These are phyloP conservation scores for Macroventuria anomochaeta DNA, from an alignment of 2,329 filamentous ascomycete genomes.

Conservation along the genomic window DNA sequence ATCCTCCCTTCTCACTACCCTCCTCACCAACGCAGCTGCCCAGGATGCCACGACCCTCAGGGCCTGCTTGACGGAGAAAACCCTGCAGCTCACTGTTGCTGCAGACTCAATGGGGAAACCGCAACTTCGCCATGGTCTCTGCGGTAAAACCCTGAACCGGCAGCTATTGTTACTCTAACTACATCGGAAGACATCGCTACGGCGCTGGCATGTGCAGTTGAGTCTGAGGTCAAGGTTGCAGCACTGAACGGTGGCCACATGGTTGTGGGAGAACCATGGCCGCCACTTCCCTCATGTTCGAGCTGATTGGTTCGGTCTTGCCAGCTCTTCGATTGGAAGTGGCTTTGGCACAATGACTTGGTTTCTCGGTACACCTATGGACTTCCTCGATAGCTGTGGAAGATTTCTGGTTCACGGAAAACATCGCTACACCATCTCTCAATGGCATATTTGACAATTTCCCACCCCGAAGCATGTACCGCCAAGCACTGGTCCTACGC, in stretches of 20 bases:
- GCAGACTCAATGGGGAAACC: conserved; percentile 11
- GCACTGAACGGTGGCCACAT: conserved; percentile 22
- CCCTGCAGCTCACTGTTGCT: not conserved
- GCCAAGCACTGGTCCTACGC: conserved; percentile 23
- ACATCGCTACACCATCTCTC: conserved; percentile 8
- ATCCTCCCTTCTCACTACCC: not conserved
- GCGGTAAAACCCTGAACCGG: conserved; percentile 24
- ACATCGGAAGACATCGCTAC: conserved; percentile 18
- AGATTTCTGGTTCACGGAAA: conserved; percentile 27
- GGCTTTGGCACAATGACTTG: conserved; percentile 27
- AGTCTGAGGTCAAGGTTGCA: conserved; percentile 21
- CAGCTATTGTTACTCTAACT: conserved; percentile 16
- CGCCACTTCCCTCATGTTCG: conserved; percentile 29
- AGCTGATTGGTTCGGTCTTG: conserved; percentile 22
- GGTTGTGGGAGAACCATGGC: conserved; percentile 26
- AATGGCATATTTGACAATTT: conserved; percentile 21
- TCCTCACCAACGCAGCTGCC: not conserved
- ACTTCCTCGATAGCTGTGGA: conserved; percentile 23
- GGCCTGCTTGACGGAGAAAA: not conserved
- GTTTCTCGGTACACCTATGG: conserved; percentile 24
- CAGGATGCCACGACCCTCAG: not conserved
- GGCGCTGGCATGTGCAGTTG: conserved; percentile 20
- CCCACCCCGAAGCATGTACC: conserved; percentile 23
- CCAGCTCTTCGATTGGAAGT: conserved; percentile 22
- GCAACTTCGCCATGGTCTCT: conserved; percentile 20